Evolutionary conservation across 179 eudicot species (phyloP), one percentile per base, ranked within the genome.

Genomic region (Heliamphora pulchella): DNA sequence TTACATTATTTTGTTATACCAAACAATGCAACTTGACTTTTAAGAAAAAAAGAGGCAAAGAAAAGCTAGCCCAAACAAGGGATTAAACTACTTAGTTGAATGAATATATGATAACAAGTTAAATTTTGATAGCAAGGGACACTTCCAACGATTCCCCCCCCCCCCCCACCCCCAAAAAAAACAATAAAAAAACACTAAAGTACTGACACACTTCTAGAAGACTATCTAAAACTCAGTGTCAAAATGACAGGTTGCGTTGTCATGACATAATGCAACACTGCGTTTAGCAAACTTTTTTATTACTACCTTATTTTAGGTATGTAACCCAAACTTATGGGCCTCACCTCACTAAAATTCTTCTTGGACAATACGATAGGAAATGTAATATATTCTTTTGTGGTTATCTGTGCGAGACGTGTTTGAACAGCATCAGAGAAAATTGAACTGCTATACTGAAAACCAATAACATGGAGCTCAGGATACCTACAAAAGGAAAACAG

Each of bases 281-380:
- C 65, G 41, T 6, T 1, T 22, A 61, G 43, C 3, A 15, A 54
- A n/a, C 18, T 3, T 18, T 18, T 8, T 44, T 2, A 46, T n/a
- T 22, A 47, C 44, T 14, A 53, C 15, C 18, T 54, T 15, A 14
- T 41, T 80, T 57, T 54, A 53, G 17, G 58, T n/a, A 81, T 4
- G 44, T 51, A 51, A 70, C 31, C 9, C 10, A 65, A 65, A 48
- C 51, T 76, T 46, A 22, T 67, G 53, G 63, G 77, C 50, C 82
- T 76, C 75, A 95, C 98, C 98, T 93, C 89, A 43, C 81, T 71
- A 61, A 91, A 87, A 74, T 71, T 82, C 86, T 89, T 93, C 82
- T 81, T 86, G 69, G 91, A 89, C 79, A 91, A 78, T 55, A 95
- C 77, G 79, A 95, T 81, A 75, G 98, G 98, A 80, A 95, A 95